phyloP scores from a whole-genome alignment of 768 basidiomycete species.

The Tricholoma sp. region DNA sequence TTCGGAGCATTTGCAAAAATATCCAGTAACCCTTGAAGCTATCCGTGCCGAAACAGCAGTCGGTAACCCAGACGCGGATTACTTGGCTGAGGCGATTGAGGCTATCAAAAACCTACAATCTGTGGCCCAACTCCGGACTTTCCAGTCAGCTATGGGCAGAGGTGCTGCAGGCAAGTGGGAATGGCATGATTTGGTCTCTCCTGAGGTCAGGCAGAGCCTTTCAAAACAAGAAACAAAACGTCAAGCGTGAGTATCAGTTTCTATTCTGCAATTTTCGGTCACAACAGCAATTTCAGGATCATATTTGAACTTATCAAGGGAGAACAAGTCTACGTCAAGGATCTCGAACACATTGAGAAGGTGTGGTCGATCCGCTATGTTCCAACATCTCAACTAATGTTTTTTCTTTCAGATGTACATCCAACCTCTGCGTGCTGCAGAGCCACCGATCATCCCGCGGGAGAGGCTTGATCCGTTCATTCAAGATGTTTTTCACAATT shows the following conservation, averaged over 20 bases:
- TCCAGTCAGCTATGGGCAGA: constrained; percentile 85
- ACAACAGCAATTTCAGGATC: constrained; percentile 44
- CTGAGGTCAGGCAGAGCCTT: constrained; percentile 56
- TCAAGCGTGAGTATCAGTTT: constrained; percentile 61
- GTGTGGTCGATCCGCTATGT: constrained; percentile 37
- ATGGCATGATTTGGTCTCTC: constrained; percentile 83
- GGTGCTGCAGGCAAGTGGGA: constrained; percentile 79
- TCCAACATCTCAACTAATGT: neutral
- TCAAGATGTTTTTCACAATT: constrained; percentile 86
- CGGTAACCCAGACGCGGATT: constrained; percentile 80
- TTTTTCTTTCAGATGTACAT: constrained; percentile 64
- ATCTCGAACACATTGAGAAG: constrained; percentile 78
- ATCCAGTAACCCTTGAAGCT: constrained; percentile 81
- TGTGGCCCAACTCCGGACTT: constrained; percentile 79
- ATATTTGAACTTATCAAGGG: constrained; percentile 95
- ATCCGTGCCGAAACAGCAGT: constrained; percentile 77
- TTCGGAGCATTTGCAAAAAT: constrained; percentile 77
- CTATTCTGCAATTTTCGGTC: neutral
- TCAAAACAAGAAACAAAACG: constrained; percentile 75
- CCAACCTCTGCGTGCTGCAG: constrained; percentile 60
- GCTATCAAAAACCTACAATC: constrained; percentile 80
- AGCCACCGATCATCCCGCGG: constrained; percentile 74
- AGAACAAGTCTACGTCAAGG: constrained; percentile 93
- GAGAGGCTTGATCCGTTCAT: constrained; percentile 75
- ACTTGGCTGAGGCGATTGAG: constrained; percentile 75